Base-by-base conservation (phyloP, 176 grass and related monocot genomes). In the Thalia dealbata region DNA sequence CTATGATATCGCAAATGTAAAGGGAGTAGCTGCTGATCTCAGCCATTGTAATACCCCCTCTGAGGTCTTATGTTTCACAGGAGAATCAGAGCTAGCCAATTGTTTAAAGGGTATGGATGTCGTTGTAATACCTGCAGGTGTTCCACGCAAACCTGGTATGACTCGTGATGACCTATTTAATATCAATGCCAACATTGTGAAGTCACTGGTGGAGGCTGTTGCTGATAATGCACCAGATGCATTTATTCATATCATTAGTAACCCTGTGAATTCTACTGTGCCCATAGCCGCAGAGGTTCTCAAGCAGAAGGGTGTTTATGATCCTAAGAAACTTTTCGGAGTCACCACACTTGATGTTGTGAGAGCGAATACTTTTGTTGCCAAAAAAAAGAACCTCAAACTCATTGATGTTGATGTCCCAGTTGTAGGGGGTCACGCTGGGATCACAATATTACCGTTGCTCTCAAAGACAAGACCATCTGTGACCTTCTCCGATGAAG, bases 341-440 rank as follows among this genome's bases (percentile, higher is more conserved):
- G 79, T 89, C 2, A 89, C 82, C 50, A 77, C 86, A 16, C 80
- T 85, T 1, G 82, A 73, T 81, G 82, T 85, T 16, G 82, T 89
- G 29, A 78, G 86, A 42, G 82, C 86, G 29, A 85, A 80, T 50
- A 72, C 80, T 19, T 77, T 82, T 41, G 73, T 85, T 50, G 80
- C 82, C 21, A 75, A 67, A 61, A 64, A 59, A 67, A 89, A 77
- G 52, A 44, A 52, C 44, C 82, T 89, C 48, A 81, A 50, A 7
- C 67, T 89, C 5, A 74, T 84, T 19, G 82, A 89, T 43, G 86
- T 85, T 23, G 86, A 89, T 75, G 82, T 85, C 25, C 79, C 82
- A 56, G 86, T 85, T 1, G 61, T 85, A 21, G 86, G 86, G 6
- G 82, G 86, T 9, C 66, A 76, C 74, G 12, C 58, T n/a, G 71